Conservation (phyloP, 768 basidiomycete species). For the Hirschioporus abietinus region DNA sequence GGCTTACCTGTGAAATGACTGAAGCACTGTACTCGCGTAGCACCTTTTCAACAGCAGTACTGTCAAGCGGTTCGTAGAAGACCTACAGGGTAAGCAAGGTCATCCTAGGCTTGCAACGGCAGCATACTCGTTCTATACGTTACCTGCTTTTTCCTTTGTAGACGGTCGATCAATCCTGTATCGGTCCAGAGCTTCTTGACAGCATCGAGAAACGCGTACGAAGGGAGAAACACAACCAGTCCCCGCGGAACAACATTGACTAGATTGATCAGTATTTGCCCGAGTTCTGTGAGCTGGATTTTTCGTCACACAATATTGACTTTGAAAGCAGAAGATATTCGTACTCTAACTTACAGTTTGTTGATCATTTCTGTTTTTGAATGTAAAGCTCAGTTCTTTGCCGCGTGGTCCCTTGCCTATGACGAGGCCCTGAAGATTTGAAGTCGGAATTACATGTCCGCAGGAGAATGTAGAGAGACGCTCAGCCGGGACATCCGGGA, state of each 20-base stretch:
- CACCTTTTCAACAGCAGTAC: slow-evolving; percentile 63
- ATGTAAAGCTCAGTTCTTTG: slow-evolving; percentile 75
- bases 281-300: slow-evolving; percentile 70
- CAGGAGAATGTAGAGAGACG: slow-evolving; percentile 82
- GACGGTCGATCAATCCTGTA: slow-evolving; percentile 54
- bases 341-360: slow-evolving; percentile 49
- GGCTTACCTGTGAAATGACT: slow-evolving; percentile 15
- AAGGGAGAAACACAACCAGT: slow-evolving; percentile 92
- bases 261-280: slow-evolving; percentile 78
- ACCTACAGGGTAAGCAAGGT: slow-evolving; percentile 39
- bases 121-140: slow-evolving; percentile 9
- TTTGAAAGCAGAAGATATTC: no score
- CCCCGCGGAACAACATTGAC: slow-evolving; percentile 76
- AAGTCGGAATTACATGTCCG: slow-evolving; percentile 82
- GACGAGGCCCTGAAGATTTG: slow-evolving; percentile 73
- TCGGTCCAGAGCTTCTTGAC: slow-evolving; percentile 64
- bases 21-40: slow-evolving; percentile 68
- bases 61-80: slow-evolving; percentile 84
- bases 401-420: slow-evolving; percentile 73
- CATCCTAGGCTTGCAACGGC: slow-evolving; percentile 4
- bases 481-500: slow-evolving; percentile 54
- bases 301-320: neutral
- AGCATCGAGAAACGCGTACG: slow-evolving; percentile 73
- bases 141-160: slow-evolving; percentile 73
- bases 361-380: slow-evolving; percentile 61